Base-by-base conservation (phyloP, 164 flowering plant species). In the Sedum album region DNA sequence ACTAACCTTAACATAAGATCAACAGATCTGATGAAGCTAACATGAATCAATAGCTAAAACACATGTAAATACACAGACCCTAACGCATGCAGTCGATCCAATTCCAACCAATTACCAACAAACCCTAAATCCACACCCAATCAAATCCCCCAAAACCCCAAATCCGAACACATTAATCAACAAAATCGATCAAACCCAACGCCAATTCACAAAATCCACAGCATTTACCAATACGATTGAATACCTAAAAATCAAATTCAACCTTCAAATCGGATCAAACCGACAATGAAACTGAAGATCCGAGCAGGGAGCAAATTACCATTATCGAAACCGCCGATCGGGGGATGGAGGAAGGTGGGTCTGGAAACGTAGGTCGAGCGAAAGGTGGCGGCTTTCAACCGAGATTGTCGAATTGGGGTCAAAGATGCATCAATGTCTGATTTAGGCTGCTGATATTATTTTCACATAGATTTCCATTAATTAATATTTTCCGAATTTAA, bases 321-420 rank as follows among this genome's bases (percentile, higher is more conserved):
- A 57, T 57, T 26, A 11, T 57, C 2, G 28, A 55, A 28, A 13
- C 2, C 14, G 62, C 13, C 5, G 5, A 28, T 10, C 62, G 33
- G 18, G 28, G 62, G 18, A 26, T 33, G 33, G 9, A 30, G 35
- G 6, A 28, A 23, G 33, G 33, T 30, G 31, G 62, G 28, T 57
- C 33, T 18, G 62, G 17, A 28, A 28, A 57, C 6, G 62, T 14
- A 33, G 62, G 62, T 57, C 62, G 28, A 28, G 62, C 20, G 8
- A 57, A 57, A 57, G 62, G 62, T 17, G 13, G 20, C 62, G n/a
- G 62, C 33, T 57, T 57, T 57, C 61, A 26, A 57, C 62, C 33
- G 33, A 57, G 62, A 28, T 57, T 10, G 57, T n/a, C 18, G 35
- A 57, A 55, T 55, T 57, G 10, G 33, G 18, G 31, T 30, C 28